A percentile compares a stretch with the other conserved stretches of the same genome.
phyloP scores from a whole-genome alignment of 2,329 filamentous ascomycete species.

The Cladosporium austrohemisphaericum region DNA sequence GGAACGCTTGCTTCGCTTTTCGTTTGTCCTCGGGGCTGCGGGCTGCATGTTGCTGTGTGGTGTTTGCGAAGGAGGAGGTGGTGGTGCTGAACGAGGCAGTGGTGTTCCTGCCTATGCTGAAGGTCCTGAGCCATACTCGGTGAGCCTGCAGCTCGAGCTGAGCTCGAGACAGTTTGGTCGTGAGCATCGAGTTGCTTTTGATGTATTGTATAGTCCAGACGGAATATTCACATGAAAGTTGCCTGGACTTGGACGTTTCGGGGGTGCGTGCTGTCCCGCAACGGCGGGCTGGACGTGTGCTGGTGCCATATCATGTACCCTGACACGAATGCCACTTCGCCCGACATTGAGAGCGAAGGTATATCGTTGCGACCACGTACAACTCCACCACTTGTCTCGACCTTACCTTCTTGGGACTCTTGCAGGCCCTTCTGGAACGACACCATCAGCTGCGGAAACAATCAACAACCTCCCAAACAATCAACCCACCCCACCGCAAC shows the following conservation, averaged over 20 bases:
- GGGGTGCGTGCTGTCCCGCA: not conserved
- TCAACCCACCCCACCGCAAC: constrained; percentile 18
- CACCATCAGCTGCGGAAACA: too few species aligned
- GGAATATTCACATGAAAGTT: not conserved
- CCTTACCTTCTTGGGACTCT: too few species aligned
- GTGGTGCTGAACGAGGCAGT: not conserved
- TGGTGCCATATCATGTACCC: not conserved
- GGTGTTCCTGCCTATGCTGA: constrained; percentile 11
- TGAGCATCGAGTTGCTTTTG: constrained; percentile 15
- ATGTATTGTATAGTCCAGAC: constrained; percentile 15
- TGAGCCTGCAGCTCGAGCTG: constrained; percentile 25
- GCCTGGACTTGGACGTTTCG: not conserved
- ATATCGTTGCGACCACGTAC: constrained; percentile 5
- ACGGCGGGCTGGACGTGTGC: constrained; percentile 2
- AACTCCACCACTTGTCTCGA: not conserved
- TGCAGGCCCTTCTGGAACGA: too few species aligned
- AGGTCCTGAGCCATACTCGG: constrained; percentile 23
- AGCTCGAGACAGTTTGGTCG: constrained; percentile 17
- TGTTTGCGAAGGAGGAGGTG: not conserved
- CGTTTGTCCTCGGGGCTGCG: too few species aligned
- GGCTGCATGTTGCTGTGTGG: too few species aligned
- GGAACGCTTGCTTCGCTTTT: not conserved
- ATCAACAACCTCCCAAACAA: not conserved
- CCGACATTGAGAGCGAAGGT: not conserved
- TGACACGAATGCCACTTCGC: constrained; percentile 5